Evolutionary conservation across 805 yeast species (phyloP), one percentile per base, ranked within the genome.

Genomic region (Priceomyces fermenticarens): DNA sequence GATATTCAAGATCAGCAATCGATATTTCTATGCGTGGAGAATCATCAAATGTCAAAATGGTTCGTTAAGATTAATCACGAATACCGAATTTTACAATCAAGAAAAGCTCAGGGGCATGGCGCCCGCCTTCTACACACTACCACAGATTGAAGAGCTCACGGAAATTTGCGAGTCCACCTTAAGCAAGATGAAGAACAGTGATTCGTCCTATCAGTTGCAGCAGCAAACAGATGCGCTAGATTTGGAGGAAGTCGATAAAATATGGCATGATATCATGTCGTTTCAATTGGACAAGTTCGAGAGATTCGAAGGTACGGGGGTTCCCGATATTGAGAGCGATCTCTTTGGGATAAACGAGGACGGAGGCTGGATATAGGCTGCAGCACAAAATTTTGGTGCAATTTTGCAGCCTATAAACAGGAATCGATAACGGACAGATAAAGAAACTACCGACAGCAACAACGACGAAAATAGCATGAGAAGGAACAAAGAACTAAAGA

Each of bases 181-280:
- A 15, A 14, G 17, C 12, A 31, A 31, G 17, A 10, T 31, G 17
- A 31, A n/a, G 25, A 20, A 20, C 25, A 20, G 8, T 8, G 25
- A 20, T 20, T 8, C 4, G 8, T 5, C 8, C 25, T 20, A 4
- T 20, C 25, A 20, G 25, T 4, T 20, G 25, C 7, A 5, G 25
- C 30, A n/a, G n/a, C n/a, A n/a, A n/a, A n/a, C 53, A 32, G 54
- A 60, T 30, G 49, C 48, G 34, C 50, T 58, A 20, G 47, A 52
- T 28, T 54, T 55, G 40, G 51, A 51, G 3, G 66, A 65, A 36
- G 54, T 64, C 27, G 72, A 66, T 47, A 57, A 58, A 31, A 40
- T 63, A 13, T 66, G 72, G 72, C 45, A 61, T 27, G 65, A 61
- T 30, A 52, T 65, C 47, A 48, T 66, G 11, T 50, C 58, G 5